A percentile compares a stretch with the other conserved stretches of the same genome.
phyloP scores from a whole-genome alignment of 441 rosid species.

The Pelargonium cotyledonis region DNA sequence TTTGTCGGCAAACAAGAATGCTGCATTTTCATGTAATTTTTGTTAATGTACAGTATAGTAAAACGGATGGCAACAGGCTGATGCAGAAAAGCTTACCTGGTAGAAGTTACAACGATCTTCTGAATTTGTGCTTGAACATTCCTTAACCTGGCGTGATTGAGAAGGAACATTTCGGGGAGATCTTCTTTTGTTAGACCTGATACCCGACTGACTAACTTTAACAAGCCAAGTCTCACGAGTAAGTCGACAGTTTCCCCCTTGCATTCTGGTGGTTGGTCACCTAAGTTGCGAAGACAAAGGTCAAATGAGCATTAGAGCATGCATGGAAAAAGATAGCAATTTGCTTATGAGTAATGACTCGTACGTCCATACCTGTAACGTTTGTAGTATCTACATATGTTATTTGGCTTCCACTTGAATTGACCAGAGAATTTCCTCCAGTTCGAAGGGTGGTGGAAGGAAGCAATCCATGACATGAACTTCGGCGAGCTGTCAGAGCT shows the following conservation, averaged over 20 bases:
- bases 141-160: conserved; percentile 64
- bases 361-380: conserved; percentile 32
- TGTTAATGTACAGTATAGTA: background rate
- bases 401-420: conserved; percentile 22
- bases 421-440: conserved; percentile 47
- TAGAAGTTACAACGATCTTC: conserved; percentile 62
- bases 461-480: conserved; percentile 32
- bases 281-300: conserved; percentile 24
- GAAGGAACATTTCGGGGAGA: conserved; percentile 67
- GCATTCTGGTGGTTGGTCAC: conserved; percentile 48
- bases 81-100: conserved; percentile 39
- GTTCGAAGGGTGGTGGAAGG: conserved; percentile 63
- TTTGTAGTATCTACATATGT: conserved; percentile 20
- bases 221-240: conserved; percentile 67
- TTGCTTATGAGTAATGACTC: background rate
- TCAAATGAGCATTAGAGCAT: background rate
- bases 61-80: background rate
- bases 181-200: conserved; percentile 50
- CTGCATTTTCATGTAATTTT: conserved; percentile 34
- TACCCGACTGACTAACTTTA: conserved; percentile 58
- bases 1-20: conserved; percentile 75
- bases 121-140: conserved; percentile 71
- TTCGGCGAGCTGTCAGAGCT: conserved; percentile 34
- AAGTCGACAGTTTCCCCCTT: conserved; percentile 66
- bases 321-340: background rate